These are phyloP conservation scores for Candida sanyaensis DNA, from an alignment of 1,139 yeast genomes.

Conservation along the genomic window DNA sequence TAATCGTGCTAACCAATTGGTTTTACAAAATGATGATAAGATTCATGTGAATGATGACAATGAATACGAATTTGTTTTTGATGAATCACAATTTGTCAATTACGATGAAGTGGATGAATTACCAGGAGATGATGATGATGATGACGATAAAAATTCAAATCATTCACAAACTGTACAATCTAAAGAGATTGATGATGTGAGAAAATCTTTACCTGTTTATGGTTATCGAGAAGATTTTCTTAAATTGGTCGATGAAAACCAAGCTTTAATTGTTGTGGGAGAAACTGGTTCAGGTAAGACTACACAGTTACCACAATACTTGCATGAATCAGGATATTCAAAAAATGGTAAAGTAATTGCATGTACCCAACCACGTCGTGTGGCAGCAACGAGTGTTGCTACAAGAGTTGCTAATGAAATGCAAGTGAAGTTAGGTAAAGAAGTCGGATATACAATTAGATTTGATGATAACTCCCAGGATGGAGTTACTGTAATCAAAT, in stretches of 20 bases:
- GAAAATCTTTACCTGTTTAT: slow-evolving; percentile 92
- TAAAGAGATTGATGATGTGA: slow-evolving; percentile 63
- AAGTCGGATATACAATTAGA: slow-evolving; percentile 92
- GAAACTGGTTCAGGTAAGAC: slow-evolving; percentile 99
- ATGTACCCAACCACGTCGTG: slow-evolving; percentile 97
- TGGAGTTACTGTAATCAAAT: slow-evolving; percentile 74
- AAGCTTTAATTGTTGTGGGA: slow-evolving; percentile 97
- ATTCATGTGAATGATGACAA: slow-evolving; percentile 44
- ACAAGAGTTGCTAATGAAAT: slow-evolving; percentile 95
- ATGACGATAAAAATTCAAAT: background rate
- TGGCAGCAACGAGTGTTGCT: slow-evolving; percentile 97
- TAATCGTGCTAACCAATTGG: slow-evolving; percentile 43
- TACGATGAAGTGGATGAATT: slow-evolving; percentile 51
- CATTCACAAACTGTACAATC: background rate
- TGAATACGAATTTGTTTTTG: slow-evolving; percentile 81
- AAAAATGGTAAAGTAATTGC: slow-evolving; percentile 68
- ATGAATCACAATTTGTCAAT: slow-evolving; percentile 70
- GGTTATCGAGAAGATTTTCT: slow-evolving; percentile 89
- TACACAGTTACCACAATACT: slow-evolving; percentile 96
- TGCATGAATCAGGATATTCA: slow-evolving; percentile 78
- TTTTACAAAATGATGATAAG: slow-evolving; percentile 41
- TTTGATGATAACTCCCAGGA: slow-evolving; percentile 86
- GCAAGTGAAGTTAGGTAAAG: slow-evolving; percentile 88
- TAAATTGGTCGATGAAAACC: slow-evolving; percentile 78
- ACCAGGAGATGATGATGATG: slow-evolving; percentile 22